Conservation (phyloP, 163 green algal species). For the Chloroidium sp. region DNA sequence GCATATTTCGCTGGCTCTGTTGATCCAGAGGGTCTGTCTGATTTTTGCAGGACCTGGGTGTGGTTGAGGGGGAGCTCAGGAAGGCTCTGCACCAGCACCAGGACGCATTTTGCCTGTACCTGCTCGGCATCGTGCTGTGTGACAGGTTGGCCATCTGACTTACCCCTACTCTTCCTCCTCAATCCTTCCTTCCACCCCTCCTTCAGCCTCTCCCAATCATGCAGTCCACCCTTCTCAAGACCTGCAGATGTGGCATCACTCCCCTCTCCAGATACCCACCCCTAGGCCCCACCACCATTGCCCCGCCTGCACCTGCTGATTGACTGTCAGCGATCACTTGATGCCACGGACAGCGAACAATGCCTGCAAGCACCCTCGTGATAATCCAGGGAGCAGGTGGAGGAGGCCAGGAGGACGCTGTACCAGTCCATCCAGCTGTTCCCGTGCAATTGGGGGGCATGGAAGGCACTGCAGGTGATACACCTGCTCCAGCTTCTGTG, state of each 20-base stretch:
- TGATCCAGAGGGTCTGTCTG: background rate
- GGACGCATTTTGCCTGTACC: slow-evolving; percentile 66
- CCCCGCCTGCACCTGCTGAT: background rate
- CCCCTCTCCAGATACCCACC: background rate
- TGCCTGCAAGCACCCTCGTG: no score
- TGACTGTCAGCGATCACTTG: no score
- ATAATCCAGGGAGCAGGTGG: slow-evolving; percentile 29
- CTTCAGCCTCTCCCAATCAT: no score
- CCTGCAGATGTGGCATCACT: no score
- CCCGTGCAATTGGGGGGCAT: slow-evolving; percentile 77
- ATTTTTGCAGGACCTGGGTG: slow-evolving; percentile 35
- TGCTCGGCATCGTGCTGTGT: slow-evolving; percentile 59
- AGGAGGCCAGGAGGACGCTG: slow-evolving; percentile 43
- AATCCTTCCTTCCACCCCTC: no score
- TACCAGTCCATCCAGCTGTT: slow-evolving; percentile 42
- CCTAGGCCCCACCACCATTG: background rate
- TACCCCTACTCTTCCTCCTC: background rate
- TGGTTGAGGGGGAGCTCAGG: slow-evolving; percentile 35
- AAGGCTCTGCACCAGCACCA: background rate
- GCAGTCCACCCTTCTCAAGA: no score
- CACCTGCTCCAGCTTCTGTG: background rate
- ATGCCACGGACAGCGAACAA: no score
- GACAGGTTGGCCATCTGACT: slow-evolving; percentile 32
- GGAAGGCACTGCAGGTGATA: slow-evolving; percentile 55
- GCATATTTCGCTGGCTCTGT: no score